Base-by-base conservation (phyloP, 2,329 filamentous ascomycete genomes). In the Fusarium nanum region DNA sequence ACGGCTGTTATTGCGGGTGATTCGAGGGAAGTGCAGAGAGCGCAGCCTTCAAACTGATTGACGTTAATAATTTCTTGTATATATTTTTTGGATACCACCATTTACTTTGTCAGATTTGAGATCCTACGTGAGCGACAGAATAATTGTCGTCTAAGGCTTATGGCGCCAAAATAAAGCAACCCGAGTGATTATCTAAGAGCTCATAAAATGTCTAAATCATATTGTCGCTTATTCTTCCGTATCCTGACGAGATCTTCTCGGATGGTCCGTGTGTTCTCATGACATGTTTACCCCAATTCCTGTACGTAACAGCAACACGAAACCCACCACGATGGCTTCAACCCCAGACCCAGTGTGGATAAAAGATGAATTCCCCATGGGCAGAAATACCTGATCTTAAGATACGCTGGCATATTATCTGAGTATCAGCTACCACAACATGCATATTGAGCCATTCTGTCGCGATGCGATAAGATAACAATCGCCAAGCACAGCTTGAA, bases 261-360 rank as follows among this genome's bases (percentile, higher is more conserved):
- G 28, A 22, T 41, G 30, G n/a, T 32, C 25, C 41, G 48, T 52
- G 30, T 44, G 42, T 46, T 49, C 25, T 52, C 23, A 20, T 41
- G 28, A 16, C 25, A 58, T 48, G n/a, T 16, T 6, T 20, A 49
- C 20, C 44, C 23, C 27, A 34, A 41, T 67, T 53, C 25, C 56
- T 70, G 69, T 72, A 72, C 70, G 70, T 72, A 72, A 72, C 64
- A 56, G 30, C 13, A 67, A 56, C 55, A 45, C 32, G 23, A 20
- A 49, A 56, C 27, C 56, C 49, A 48, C 48, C 32, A 48, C 34
- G 49, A 64, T 56, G 28, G 50, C 61, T 66, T 54, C 68, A 42
- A 62, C 68, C 67, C 67, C 52, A 41, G 67, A 61, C 63, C 61
- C 56, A 56, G 25, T 47, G 62, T 55, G 56, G 63, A 50, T 61